Evolutionary conservation across 2,329 filamentous ascomycete species (phyloP).

Genomic region (Paramyrothecium sp.): DNA sequence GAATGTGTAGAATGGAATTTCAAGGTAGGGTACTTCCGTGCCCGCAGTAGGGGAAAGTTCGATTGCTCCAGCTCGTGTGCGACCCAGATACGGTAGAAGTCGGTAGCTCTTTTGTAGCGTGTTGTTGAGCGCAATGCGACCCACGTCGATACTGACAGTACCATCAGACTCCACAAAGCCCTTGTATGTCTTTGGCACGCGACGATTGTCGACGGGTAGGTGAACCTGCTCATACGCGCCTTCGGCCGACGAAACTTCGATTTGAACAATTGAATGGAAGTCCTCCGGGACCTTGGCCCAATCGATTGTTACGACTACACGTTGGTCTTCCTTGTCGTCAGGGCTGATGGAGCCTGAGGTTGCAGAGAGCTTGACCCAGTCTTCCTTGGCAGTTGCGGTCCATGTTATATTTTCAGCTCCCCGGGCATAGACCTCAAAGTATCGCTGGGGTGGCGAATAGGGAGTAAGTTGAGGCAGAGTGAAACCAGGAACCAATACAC

Average conservation of each 20-base stretch:
- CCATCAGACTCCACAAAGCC: conserved; percentile 62
- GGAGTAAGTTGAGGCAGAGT: conserved; percentile 56
- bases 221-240: conserved; percentile 45
- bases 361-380: conserved; percentile 52
- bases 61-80: conserved; percentile 10
- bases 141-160: conserved; percentile 28
- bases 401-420: conserved; percentile 54
- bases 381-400: conserved; percentile 42
- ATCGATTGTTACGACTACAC: conserved; percentile 14
- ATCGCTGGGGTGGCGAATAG: conserved; percentile 54
- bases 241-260: conserved; percentile 30
- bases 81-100: conserved; percentile 10
- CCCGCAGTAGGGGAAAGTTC: neutral
- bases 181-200: conserved; percentile 45
- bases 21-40: neutral
- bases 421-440: conserved; percentile 63
- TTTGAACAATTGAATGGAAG: conserved; percentile 18
- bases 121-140: neutral
- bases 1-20: conserved; percentile 13
- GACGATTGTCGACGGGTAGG: conserved; percentile 52
- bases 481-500: conserved; percentile 56
- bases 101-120: conserved; percentile 7
- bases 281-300: conserved; percentile 37
- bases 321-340: conserved; percentile 15
- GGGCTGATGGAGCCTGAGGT: conserved; percentile 47